Conservation (phyloP, 75 land plant genomes). For the Azolla pinnata region DNA sequence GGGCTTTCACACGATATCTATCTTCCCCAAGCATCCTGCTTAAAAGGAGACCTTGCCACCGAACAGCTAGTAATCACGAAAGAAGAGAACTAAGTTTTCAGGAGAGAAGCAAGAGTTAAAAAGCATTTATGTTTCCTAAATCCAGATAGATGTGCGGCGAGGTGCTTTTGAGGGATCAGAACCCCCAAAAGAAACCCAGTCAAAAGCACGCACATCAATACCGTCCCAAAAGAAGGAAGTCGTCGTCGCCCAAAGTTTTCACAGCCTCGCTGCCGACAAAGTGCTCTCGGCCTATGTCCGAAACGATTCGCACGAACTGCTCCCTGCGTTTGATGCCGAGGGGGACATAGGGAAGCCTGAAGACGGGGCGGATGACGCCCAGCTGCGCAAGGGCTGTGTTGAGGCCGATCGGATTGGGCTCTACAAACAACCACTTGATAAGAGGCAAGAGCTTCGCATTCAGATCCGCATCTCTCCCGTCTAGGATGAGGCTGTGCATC, state of each 20-base stretch:
- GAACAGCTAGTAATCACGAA: too few relatives aligned
- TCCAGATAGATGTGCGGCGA: too few relatives aligned
- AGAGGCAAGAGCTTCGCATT: slow-evolving; percentile 56
- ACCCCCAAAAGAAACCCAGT: too few relatives aligned
- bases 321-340: slow-evolving; percentile 39
- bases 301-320: slow-evolving; percentile 55
- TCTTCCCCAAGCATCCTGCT: too few relatives aligned
- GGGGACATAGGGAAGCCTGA: slow-evolving; percentile 68
- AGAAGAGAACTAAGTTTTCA: too few relatives aligned
- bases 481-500: slow-evolving; percentile 50
- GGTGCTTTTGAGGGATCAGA: too few relatives aligned
- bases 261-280: slow-evolving; percentile 69
- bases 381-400: slow-evolving; percentile 91
- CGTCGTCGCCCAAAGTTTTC: slow-evolving; percentile 53
- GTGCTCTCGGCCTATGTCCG: slow-evolving; percentile 54
- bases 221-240: slow-evolving; percentile 51
- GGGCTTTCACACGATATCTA: too few relatives aligned
- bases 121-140: too few relatives aligned
- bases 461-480: slow-evolving; percentile 36
- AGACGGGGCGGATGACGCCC: slow-evolving; percentile 66
- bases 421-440: slow-evolving; percentile 66
- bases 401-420: slow-evolving; percentile 74
- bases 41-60: too few relatives aligned
- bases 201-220: too few relatives aligned
- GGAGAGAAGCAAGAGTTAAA: too few relatives aligned